These are phyloP conservation scores for Shiraia bambusicola DNA, from an alignment of 2,329 filamentous ascomycete species.

Conservation along the genomic window DNA sequence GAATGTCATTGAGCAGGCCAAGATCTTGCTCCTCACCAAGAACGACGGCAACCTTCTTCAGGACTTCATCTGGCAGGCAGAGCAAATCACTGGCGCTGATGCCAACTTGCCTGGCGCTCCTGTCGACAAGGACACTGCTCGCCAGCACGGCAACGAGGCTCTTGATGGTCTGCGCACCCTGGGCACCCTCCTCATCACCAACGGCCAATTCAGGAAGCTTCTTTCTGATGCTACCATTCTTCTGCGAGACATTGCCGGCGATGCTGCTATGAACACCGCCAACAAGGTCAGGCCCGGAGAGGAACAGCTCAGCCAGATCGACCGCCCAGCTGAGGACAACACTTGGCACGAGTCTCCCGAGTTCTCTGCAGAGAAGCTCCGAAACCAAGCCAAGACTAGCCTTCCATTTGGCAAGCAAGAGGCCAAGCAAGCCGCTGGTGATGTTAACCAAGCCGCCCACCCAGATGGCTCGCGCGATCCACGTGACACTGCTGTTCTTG, in stretches of 20 bases:
- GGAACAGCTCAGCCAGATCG: conserved; percentile 74
- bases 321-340: conserved; percentile 84
- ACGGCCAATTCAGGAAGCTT: conserved; percentile 93
- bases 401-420: conserved; percentile 60
- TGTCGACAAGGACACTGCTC: conserved; percentile 72
- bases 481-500: conserved; percentile 55
- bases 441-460: conserved; percentile 60
- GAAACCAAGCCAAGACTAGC: conserved; percentile 64
- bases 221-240: conserved; percentile 77
- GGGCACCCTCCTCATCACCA: conserved; percentile 86
- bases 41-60: conserved; percentile 93
- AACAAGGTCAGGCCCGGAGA: conserved; percentile 73
- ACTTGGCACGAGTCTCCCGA: conserved; percentile 89
- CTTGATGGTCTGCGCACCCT: conserved; percentile 84
- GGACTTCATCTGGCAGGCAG: conserved; percentile 95
- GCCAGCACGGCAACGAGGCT: conserved; percentile 81
- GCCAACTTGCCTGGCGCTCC: conserved; percentile 65
- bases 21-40: conserved; percentile 84
- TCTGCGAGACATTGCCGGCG: conserved; percentile 85
- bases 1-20: conserved; percentile 79
- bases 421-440: conserved; percentile 56
- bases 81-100: conserved; percentile 67
- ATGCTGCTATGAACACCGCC: conserved; percentile 80
- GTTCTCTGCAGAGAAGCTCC: conserved; percentile 68
- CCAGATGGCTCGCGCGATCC: conserved; percentile 58